Evolutionary conservation across 495 filamentous ascomycete genomes (phyloP), one percentile per base, ranked within the genome.

Genomic region (Penicillium pulvis): DNA sequence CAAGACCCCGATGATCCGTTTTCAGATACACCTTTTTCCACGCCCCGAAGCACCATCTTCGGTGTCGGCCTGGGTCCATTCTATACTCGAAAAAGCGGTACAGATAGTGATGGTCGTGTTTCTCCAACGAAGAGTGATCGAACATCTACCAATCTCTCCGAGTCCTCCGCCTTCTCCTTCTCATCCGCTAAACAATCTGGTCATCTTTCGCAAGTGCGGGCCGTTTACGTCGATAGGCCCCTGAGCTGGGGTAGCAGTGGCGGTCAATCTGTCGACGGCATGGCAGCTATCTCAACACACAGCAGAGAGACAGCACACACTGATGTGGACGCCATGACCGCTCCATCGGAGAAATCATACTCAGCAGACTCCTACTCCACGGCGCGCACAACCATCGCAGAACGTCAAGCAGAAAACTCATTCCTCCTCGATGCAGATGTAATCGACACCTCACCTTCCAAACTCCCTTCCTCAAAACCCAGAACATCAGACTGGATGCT

Each of bases 311-410:
- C 56, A 33, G 52, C 60, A 20, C 63, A 67, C 26, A 69, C 62
- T 51, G 66, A 70, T n/a, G 49, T 55, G 6, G 67, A 73, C 48
- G 64, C 62, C 17, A 49, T 66, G 17, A 53, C 60, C 16, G 56
- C 67, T 7, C 61, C 68, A 3, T 66, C 67, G 9, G 76, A 75
- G 14, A 74, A 76, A 23, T 72, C 72, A n/a, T 67, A 67, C 12
- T 75, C 77, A 41, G 66, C 82, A n/a, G 85, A 85, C 24, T 87
- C 82, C 49, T 92, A 87, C 67, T 84, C 80, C 39, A 91, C 90
- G 0, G 89, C 88, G 7, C 79, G 80, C 17, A 84, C 84, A 16
- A 81, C 79, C 19, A 83, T 90, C 57, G 75, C 78, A 2, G 78
- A 81, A 17, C 76, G 87, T 11, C 88, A 87, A 60, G 79, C 81